phyloP scores from a whole-genome alignment of 345 rosid species.

The Eucalyptus tenuipes region DNA sequence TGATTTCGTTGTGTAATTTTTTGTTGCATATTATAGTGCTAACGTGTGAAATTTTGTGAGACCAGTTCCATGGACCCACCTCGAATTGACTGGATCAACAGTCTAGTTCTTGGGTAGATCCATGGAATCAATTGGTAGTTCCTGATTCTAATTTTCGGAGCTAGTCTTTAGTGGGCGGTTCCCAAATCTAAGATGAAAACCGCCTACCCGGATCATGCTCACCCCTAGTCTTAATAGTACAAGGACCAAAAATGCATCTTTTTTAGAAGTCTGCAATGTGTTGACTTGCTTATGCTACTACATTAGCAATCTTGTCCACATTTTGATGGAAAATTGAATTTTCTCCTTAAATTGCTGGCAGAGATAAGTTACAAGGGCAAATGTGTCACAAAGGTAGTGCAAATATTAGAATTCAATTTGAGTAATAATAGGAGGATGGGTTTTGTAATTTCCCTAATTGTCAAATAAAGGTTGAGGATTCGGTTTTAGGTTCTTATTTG shows the following conservation, averaged over 20 bases:
- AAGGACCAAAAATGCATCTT: background rate
- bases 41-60: too few species aligned
- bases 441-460: too few species aligned
- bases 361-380: background rate
- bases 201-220: too few species aligned
- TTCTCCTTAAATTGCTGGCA: background rate
- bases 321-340: background rate
- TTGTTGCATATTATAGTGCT: too few species aligned
- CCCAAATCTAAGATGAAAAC: too few species aligned
- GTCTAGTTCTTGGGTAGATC: too few species aligned
- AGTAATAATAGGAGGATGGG: background rate
- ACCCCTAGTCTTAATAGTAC: background rate
- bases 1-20: too few species aligned
- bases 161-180: too few species aligned
- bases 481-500: too few species aligned
- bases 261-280: background rate
- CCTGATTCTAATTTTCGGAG: too few species aligned
- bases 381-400: background rate
- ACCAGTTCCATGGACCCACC: too few species aligned
- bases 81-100: rapidly evolving
- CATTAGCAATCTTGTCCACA: background rate
- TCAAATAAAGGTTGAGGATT: background rate
- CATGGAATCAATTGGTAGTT: too few species aligned
- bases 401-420: background rate
- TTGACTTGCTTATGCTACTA: background rate